These are phyloP conservation scores for Trichoderma polysporum DNA, from an alignment of 2,329 filamentous ascomycete genomes.

Conservation along the genomic window DNA sequence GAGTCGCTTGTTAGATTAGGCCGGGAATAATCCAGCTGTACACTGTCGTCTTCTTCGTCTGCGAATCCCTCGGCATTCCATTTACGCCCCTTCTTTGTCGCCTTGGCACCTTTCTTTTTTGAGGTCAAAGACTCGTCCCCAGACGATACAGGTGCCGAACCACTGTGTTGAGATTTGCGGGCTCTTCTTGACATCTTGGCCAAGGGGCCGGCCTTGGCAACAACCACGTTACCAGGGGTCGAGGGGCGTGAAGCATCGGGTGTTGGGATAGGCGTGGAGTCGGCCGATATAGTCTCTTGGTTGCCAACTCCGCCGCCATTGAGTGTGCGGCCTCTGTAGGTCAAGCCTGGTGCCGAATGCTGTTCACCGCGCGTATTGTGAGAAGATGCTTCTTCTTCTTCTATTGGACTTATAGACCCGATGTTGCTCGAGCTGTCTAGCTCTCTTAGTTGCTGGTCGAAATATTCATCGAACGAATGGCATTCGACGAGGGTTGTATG, in stretches of 20 bases:
- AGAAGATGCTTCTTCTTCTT: conserved; percentile 38
- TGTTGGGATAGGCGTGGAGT: conserved; percentile 67
- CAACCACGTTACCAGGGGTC: conserved; percentile 69
- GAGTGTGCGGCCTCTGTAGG: conserved; percentile 40
- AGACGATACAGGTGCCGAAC: conserved; percentile 68
- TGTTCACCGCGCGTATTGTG: conserved; percentile 29
- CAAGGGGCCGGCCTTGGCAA: conserved; percentile 71
- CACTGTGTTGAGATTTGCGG: conserved; percentile 66
- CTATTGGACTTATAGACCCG: conserved; percentile 11
- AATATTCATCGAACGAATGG: conserved; percentile 82
- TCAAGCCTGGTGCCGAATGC: conserved; percentile 39
- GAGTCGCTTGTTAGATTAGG: conserved; percentile 55
- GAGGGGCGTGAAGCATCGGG: conserved; percentile 76
- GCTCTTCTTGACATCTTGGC: conserved; percentile 78
- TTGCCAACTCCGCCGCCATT: conserved; percentile 30
- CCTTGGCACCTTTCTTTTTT: conserved; percentile 52
- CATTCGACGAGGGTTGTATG: conserved; percentile 78
- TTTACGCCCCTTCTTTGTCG: conserved; percentile 86
- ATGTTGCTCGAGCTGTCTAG: conserved; percentile 59
- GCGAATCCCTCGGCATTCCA: conserved; percentile 90
- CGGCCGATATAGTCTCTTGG: conserved; percentile 53
- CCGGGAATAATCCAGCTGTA: conserved; percentile 86
- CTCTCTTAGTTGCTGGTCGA: conserved; percentile 87
- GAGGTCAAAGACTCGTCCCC: conserved; percentile 72
- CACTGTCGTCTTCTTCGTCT: conserved; percentile 71